Conservation (phyloP, 1,284 basidiomycete species). For the Cutaneotrichosporon cyanovorans region DNA sequence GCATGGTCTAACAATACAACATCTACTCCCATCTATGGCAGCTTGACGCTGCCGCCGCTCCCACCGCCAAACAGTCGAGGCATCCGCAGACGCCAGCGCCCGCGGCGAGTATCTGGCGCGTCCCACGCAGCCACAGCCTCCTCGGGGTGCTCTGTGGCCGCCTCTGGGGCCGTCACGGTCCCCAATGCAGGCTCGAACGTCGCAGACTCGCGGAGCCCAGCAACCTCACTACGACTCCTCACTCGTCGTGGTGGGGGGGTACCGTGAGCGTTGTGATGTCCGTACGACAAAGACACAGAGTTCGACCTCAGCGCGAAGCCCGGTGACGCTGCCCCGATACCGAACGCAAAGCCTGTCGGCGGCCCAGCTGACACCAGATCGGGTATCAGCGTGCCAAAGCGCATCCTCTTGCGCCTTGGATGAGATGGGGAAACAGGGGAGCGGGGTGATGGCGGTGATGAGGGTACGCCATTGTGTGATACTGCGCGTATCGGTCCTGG, state of each 20-base stretch:
- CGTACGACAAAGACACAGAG: conserved; percentile 11
- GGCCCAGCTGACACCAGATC: conserved; percentile 33
- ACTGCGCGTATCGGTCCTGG: not conserved
- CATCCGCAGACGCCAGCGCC: not conserved
- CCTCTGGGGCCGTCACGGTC: not conserved
- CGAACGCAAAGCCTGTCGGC: conserved; percentile 44
- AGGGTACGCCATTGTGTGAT: not conserved
- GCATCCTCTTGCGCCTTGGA: conserved; percentile 14
- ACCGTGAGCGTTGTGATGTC: not conserved
- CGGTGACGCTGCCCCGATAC: conserved; percentile 44
- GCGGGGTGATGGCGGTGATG: conserved; percentile 8
- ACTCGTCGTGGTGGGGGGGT: not conserved
- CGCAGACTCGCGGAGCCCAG: not conserved
- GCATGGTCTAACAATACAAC: too few species aligned
- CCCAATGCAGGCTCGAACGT: too few species aligned
- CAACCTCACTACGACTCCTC: not conserved
- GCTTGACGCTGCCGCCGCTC: not conserved
- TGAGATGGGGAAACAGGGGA: conserved; percentile 25
- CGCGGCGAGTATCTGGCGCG: not conserved
- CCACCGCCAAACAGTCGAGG: not conserved
- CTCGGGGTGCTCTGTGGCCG: not conserved
- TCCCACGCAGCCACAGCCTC: conserved; percentile 2
- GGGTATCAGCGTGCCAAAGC: conserved; percentile 43
- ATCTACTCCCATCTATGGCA: not conserved
- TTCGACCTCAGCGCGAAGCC: conserved; percentile 41